Percentiles rank a stretch among this genome's conserved stretches.
These are phyloP conservation scores for Cryomyces antarcticus DNA, from an alignment of 495 filamentous ascomycete species.

Conservation along the genomic window DNA sequence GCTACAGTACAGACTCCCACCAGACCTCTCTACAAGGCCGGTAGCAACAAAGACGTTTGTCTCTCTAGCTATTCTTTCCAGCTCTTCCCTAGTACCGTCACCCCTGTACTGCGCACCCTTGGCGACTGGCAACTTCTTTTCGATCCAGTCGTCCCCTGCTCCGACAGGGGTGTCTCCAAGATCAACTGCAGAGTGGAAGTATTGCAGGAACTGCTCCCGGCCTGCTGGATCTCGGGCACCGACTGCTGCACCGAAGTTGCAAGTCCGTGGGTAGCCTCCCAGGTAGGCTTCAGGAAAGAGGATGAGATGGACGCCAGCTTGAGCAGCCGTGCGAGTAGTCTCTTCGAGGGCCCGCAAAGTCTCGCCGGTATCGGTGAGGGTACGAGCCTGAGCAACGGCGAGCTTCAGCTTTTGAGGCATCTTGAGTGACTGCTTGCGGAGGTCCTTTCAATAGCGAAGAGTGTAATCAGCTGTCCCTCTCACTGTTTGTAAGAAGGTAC, in stretches of 20 bases:
- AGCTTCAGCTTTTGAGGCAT: slow-evolving; percentile 38
- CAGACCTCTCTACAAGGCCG: slow-evolving; percentile 60
- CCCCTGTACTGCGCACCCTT: slow-evolving; percentile 30
- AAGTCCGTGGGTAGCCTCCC: slow-evolving; percentile 80
- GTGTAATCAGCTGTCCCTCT: too few relatives aligned
- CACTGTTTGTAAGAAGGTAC: too few relatives aligned
- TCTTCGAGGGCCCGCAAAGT: slow-evolving; percentile 45
- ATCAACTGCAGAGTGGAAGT: slow-evolving; percentile 63
- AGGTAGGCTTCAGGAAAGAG: slow-evolving; percentile 89
- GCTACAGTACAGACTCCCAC: slow-evolving; percentile 68
- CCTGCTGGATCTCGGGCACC: slow-evolving; percentile 47
- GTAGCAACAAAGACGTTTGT: slow-evolving; percentile 63
- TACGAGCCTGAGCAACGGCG: slow-evolving; percentile 59
- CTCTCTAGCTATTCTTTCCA: slow-evolving; percentile 54
- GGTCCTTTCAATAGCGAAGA: too few relatives aligned
- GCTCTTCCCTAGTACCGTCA: slow-evolving; percentile 65
- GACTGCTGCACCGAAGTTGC: slow-evolving; percentile 52
- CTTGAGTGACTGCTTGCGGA: background rate
- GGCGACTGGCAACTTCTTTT: slow-evolving; percentile 33
- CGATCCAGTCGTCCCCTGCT: slow-evolving; percentile 53
- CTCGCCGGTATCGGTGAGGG: slow-evolving; percentile 36
- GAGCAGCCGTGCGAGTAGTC: slow-evolving; percentile 30
- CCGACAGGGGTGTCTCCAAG: slow-evolving; percentile 69
- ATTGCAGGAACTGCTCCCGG: slow-evolving; percentile 64
- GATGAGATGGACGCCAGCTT: slow-evolving; percentile 45